These are phyloP conservation scores for Nepenthes mirabilis DNA, from an alignment of 148 eudicot genomes.

Conservation along the genomic window DNA sequence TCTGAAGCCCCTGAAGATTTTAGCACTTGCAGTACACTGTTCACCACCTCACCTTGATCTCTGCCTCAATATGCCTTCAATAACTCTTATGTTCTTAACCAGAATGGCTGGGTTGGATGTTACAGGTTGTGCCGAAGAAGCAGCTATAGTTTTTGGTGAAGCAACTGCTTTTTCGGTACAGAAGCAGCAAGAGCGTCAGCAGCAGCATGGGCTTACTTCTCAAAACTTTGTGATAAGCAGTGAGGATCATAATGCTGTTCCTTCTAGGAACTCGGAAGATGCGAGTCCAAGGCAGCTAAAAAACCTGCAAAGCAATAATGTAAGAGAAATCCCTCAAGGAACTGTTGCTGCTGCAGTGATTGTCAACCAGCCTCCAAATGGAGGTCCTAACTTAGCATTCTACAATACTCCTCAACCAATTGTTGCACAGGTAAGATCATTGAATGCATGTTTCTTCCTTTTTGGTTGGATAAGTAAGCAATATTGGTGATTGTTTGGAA, in stretches of 20 bases:
- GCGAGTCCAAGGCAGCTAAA: constrained; percentile 61
- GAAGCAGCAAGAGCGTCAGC: constrained; percentile 40
- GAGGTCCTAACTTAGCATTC: constrained; percentile 51
- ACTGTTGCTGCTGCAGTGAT: constrained; percentile 34
- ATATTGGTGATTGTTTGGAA: too few species aligned
- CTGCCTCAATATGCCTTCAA: background rate
- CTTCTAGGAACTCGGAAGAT: constrained; percentile 41
- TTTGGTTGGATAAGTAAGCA: background rate
- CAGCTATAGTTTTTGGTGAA: constrained; percentile 68
- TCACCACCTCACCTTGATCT: background rate
- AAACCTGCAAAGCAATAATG: constrained; percentile 21
- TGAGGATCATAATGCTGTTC: constrained; percentile 41
- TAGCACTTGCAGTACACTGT: background rate
- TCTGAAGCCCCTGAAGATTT: too few species aligned
- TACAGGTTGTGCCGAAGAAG: constrained; percentile 87
- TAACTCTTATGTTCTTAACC: background rate
- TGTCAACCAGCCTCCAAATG: constrained; percentile 41
- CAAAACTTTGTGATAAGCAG: constrained; percentile 24
- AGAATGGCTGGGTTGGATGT: background rate
- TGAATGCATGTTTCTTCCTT: constrained; percentile 16
- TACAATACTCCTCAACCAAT: constrained; percentile 93
- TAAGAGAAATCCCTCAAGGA: constrained; percentile 57
- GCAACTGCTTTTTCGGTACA: constrained; percentile 62
- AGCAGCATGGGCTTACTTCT: constrained; percentile 31
- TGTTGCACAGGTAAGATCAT: constrained; percentile 58